phyloP scores from a whole-genome alignment of 2,329 filamentous ascomycete genomes.

The Aspergillus udagawae region DNA sequence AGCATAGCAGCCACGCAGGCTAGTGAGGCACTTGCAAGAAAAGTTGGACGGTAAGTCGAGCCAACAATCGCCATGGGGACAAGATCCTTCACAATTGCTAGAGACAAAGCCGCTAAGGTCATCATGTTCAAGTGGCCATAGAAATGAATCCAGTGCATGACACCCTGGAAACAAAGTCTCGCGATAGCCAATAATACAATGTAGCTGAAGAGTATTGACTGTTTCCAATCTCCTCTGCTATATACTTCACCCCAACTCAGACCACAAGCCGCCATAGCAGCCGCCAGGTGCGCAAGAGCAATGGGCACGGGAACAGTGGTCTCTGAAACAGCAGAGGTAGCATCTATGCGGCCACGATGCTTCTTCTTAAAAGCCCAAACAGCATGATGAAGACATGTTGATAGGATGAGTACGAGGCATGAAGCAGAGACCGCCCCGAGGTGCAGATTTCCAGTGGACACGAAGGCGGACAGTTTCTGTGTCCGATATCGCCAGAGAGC shows the following conservation, averaged over 20 bases:
- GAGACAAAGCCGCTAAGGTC: conserved; percentile 11
- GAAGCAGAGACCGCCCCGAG: conserved; percentile 19
- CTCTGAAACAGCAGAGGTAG: not conserved
- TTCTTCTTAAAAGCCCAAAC: conserved; percentile 5
- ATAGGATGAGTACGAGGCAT: conserved; percentile 12
- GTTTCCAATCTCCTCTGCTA: conserved; percentile 15
- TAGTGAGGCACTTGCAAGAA: conserved; percentile 15
- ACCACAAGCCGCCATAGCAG: conserved; percentile 12
- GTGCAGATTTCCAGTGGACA: conserved; percentile 22
- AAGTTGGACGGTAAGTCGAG: conserved; percentile 12
- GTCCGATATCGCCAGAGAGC: conserved; percentile 22
- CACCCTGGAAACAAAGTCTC: conserved; percentile 14
- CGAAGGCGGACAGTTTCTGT: conserved; percentile 17
- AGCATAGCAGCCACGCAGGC: conserved; percentile 14
- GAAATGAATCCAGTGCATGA: conserved; percentile 8
- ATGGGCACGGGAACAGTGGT: conserved; percentile 7
- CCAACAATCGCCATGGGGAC: conserved; percentile 23
- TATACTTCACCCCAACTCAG: conserved; percentile 12
- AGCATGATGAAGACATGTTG: conserved; percentile 8
- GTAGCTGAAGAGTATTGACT: conserved; percentile 21
- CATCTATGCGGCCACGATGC: not conserved
- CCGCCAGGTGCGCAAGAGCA: conserved; percentile 14
- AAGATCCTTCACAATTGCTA: conserved; percentile 20
- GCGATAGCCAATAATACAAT: conserved; percentile 17
- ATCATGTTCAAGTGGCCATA: conserved; percentile 24